phyloP scores from a whole-genome alignment of 495 filamentous ascomycete species.

The Xylaria bambusicola region DNA sequence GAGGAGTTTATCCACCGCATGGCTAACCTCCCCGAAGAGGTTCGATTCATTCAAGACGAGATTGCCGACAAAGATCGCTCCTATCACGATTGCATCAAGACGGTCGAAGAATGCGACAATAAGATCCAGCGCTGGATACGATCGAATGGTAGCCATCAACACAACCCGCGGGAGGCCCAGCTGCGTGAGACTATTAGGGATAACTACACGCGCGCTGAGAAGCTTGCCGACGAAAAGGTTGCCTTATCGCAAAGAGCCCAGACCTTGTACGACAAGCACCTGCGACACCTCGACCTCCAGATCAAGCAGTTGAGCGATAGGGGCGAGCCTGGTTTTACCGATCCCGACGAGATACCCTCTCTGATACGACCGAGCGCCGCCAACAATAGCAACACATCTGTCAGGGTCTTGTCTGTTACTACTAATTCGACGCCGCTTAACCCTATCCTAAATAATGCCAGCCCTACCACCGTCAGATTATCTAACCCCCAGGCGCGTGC shows the following conservation, averaged over 20 bases:
- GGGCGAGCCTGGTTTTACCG: slow-evolving; percentile 68
- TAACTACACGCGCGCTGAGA: slow-evolving; percentile 68
- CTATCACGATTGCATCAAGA: slow-evolving; percentile 70
- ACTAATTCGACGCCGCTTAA: slow-evolving; percentile 49
- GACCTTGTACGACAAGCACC: slow-evolving; percentile 80
- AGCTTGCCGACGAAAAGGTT: slow-evolving; percentile 86
- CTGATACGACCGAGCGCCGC: slow-evolving; percentile 64
- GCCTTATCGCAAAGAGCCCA: slow-evolving; percentile 75
- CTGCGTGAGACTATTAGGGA: slow-evolving; percentile 70
- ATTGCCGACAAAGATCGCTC: slow-evolving; percentile 85
- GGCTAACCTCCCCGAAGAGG: slow-evolving; percentile 88
- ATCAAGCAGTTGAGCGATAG: slow-evolving; percentile 82
- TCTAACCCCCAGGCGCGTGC: slow-evolving; percentile 44
- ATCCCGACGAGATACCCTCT: slow-evolving; percentile 75
- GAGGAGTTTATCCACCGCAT: slow-evolving; percentile 88
- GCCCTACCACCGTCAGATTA: slow-evolving; percentile 32
- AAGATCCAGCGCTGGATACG: slow-evolving; percentile 91
- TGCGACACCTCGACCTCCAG: slow-evolving; percentile 82
- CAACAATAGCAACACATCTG: slow-evolving; percentile 39
- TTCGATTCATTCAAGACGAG: slow-evolving; percentile 91
- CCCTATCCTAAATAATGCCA: slow-evolving; percentile 50
- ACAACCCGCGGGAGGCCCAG: slow-evolving; percentile 84
- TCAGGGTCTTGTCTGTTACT: slow-evolving; percentile 26
- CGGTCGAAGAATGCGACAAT: slow-evolving; percentile 74
- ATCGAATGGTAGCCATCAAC: slow-evolving; percentile 72